Base-by-base conservation (phyloP, 805 yeast genomes). In the Candida patagonica region DNA sequence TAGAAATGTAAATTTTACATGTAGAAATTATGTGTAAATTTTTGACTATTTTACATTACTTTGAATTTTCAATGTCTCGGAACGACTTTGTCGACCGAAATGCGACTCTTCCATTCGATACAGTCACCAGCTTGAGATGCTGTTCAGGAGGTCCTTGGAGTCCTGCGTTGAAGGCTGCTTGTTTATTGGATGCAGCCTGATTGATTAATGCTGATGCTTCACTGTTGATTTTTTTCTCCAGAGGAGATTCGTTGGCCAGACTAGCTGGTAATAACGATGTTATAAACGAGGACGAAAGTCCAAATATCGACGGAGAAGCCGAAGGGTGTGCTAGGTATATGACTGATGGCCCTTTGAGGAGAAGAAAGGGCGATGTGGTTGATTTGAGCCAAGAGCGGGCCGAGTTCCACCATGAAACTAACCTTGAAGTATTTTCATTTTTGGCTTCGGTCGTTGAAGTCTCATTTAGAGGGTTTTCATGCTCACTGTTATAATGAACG, bases 51-150 rank as follows among this genome's bases (percentile, higher is more conserved):
- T n/a, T n/a, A n/a, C n/a, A n/a, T n/a, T n/a, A n/a, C n/a, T n/a
- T n/a, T n/a, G n/a, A n/a, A n/a, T n/a, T n/a, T n/a, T n/a, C n/a
- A n/a, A n/a, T n/a, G n/a, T n/a, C n/a, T n/a, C n/a, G n/a, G n/a
- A 57, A 57, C 17, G 46, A 36, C 19, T 42, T 37, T 20, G 57
- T 54, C 33, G 51, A 44, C 31, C 39, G 43, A 25, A 57, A 54
- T 19, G 41, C 38, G 22, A 56, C 60, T 21, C 51, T 50, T 12
- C 61, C 61, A 30, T 51, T 44, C 12, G 40, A 42, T 2, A 57
- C 52, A 10, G 55, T 50, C 5, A 58, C 61, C 17, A 56, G 47
- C 36, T 57, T 56, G 42, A 56, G 37, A 30, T 52, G 56, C 15
- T 50, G 54, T 3, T 20, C 26, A 6, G 53, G 55, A 4, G 26